phyloP scores from a whole-genome alignment of 1,284 basidiomycete genomes.

The Amylostereum areolatum region DNA sequence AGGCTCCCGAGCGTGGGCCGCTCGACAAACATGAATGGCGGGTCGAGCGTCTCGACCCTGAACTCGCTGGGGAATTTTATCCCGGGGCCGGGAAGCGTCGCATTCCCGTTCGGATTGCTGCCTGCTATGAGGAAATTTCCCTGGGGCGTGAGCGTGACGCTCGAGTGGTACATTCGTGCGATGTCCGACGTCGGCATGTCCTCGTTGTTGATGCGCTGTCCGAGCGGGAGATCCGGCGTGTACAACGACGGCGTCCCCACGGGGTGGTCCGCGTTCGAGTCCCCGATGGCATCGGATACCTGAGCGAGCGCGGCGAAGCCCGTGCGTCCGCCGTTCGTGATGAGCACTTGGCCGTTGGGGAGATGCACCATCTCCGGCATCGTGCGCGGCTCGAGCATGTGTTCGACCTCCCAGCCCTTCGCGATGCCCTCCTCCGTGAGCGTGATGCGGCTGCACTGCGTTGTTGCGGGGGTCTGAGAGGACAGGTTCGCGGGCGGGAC shows the following conservation, averaged over 20 bases:
- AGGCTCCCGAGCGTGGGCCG: constrained; percentile 31
- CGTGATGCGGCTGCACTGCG: constrained; percentile 31
- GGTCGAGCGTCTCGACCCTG: constrained; percentile 40
- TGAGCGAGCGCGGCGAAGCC: constrained; percentile 41
- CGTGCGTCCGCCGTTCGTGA: constrained; percentile 39
- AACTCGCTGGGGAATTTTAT: constrained; percentile 34
- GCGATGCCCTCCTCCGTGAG: constrained; percentile 18
- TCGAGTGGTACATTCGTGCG: constrained; percentile 39
- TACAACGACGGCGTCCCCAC: constrained; percentile 44
- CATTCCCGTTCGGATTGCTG: constrained; percentile 42
- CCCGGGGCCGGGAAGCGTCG: constrained; percentile 12
- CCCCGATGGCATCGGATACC: constrained; percentile 19
- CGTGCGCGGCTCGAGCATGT: constrained; percentile 26
- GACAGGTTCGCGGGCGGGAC: constrained; percentile 26
- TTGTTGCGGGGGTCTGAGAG: constrained; percentile 34
- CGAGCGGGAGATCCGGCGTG: constrained; percentile 37
- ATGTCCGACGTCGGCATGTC: constrained; percentile 41
- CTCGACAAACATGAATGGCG: constrained; percentile 33
- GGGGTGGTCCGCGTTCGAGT: constrained; percentile 42
- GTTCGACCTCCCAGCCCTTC: constrained; percentile 20
- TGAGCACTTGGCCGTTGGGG: constrained; percentile 46
- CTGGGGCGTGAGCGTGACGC: constrained; percentile 31
- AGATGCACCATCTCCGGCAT: constrained; percentile 47
- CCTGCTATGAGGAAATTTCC: constrained; percentile 43
- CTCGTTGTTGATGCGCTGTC: constrained; percentile 39